Base-by-base conservation (phyloP, 2,329 filamentous ascomycete species). In the Colletotrichum gloeosporioides region DNA sequence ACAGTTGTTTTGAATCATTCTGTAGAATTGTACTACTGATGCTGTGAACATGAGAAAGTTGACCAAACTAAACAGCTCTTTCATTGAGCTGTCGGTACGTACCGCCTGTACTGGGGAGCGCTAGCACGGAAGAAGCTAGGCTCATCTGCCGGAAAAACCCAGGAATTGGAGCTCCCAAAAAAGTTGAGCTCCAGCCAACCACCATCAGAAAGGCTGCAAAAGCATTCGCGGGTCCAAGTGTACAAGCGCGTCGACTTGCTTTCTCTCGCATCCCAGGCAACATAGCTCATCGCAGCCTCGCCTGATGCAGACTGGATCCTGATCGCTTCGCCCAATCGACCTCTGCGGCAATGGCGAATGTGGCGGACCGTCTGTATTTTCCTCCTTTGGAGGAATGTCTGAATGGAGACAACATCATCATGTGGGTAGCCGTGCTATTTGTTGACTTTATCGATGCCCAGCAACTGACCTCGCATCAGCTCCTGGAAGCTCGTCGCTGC, bases 361-460 rank as follows among this genome's bases (percentile, higher is more conserved):
- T 91, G 83, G 90, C 91, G 82, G 93, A 94, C 87, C 88, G 89
- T 82, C 89, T 91, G 84, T 97, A 96, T 87, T 94, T 98, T 82
- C 95, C 96, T 82, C 92, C 95, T 82, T 90, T 98, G 85, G 94
- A 95, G 86, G 93, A 94, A 83, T 98, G 95, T 87, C 90, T 99
- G 82, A 93, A 92, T 81, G 95, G 95, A 86, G 93, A 96, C 84
- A 91, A 91, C 82, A 90, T 94, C 83, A 89, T 98, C 82, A 90
- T 98, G 94, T 98, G 90, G 84, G 93, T 89, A 77, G 69, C 70
- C 62, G 69, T 71, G 6, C 61, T n/a, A n/a, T 65, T 66, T 72
- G 31, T 68, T 64, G 61, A 67, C 53, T 65, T 44, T 53, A 49
- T 18, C 57, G 44, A 59, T 64, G 44, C 57, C 64, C 36, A 68